These are phyloP conservation scores for Schizophyllum amplum DNA, from an alignment of 1,284 basidiomycete genomes.

Conservation along the genomic window DNA sequence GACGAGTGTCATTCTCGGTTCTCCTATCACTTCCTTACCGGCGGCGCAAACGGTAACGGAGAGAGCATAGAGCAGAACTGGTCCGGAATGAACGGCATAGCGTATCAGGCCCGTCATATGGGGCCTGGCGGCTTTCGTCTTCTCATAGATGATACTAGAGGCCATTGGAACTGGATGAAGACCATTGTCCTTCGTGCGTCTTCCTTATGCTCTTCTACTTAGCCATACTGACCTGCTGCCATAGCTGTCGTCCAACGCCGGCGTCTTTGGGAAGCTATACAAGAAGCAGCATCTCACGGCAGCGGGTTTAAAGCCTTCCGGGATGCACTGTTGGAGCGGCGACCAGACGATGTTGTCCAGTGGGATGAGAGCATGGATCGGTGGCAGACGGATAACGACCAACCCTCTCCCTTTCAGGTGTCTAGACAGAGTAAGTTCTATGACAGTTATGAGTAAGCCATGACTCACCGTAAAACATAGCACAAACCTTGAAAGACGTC, in stretches of 20 bases:
- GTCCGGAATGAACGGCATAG: slow-evolving; percentile 5
- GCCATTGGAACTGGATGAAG: slow-evolving; percentile 23
- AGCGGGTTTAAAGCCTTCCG: not conserved
- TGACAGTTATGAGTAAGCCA: not conserved
- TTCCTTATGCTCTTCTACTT: slow-evolving; percentile 5
- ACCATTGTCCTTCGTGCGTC: slow-evolving; percentile 10
- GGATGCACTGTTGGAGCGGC: not conserved
- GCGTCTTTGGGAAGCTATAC: not conserved
- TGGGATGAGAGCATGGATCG: slow-evolving; percentile 4
- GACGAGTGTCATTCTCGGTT: not conserved
- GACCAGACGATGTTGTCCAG: not conserved
- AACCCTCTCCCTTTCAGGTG: slow-evolving; percentile 7
- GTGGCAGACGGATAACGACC: slow-evolving; percentile 2
- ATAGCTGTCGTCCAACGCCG: slow-evolving; percentile 3
- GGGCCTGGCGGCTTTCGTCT: slow-evolving; percentile 13
- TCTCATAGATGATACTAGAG: slow-evolving; percentile 20
- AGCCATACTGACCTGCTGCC: slow-evolving; percentile 7
- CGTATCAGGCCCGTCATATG: slow-evolving; percentile 5
- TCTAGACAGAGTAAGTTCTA: not conserved
- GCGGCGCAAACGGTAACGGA: slow-evolving; percentile 10
- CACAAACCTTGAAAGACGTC: not conserved
- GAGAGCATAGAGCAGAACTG: slow-evolving; percentile 11
- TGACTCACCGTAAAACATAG: not conserved
- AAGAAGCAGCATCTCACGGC: not conserved
- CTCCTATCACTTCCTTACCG: not conserved